Base-by-base conservation (phyloP, 2,329 filamentous ascomycete genomes). In the Aulographum hederae region DNA sequence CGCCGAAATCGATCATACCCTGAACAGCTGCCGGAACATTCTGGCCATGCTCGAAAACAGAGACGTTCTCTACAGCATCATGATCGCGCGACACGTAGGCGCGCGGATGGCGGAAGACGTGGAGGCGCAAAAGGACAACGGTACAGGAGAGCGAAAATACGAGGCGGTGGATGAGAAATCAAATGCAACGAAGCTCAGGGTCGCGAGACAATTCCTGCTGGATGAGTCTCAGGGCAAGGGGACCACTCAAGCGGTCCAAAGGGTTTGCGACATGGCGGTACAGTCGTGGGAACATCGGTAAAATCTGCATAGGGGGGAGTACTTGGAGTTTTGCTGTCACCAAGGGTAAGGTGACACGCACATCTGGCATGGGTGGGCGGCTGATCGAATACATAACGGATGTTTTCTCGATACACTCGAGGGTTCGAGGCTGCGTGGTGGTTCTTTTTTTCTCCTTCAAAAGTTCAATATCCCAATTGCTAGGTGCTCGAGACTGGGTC, bases 61-160 rank as follows among this genome's bases (percentile, higher is more conserved):
- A 32, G 84, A 94, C 48, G 76, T 93, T 13, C 69, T 94, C 34
- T 93, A 93, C 54, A 89, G 80, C 0, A 76, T 93, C 40, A 80
- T 79, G 6, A 70, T 92, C 34, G 73, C 78, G 12, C 73, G 82
- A 17, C 72, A 85, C 38, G 63, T 84, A 31, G 73, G 78, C 28
- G 71, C 73, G 19, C 68, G 72, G 11, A 46, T 57, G 37, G 48
- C 53, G 12, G 55, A 57, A 17, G 61, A 60, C 39, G 15, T 6
- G 18, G 28, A 31, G 16, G 14, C 18, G 16, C 12, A 6, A 10
- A 18, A 28, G 26, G n/a, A 18, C 15, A n/a, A n/a, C n/a, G n/a
- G n/a, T n/a, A n/a, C n/a, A n/a, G n/a, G n/a, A n/a, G n/a, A n/a
- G n/a, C n/a, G n/a, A 29, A 4, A 57, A 17, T 61, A 60, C 39